A percentile compares a stretch with the other conserved stretches of the same genome.
These are phyloP conservation scores for Picochlorum sp. DNA, from an alignment of 139 green algal genomes.

Conservation along the genomic window DNA sequence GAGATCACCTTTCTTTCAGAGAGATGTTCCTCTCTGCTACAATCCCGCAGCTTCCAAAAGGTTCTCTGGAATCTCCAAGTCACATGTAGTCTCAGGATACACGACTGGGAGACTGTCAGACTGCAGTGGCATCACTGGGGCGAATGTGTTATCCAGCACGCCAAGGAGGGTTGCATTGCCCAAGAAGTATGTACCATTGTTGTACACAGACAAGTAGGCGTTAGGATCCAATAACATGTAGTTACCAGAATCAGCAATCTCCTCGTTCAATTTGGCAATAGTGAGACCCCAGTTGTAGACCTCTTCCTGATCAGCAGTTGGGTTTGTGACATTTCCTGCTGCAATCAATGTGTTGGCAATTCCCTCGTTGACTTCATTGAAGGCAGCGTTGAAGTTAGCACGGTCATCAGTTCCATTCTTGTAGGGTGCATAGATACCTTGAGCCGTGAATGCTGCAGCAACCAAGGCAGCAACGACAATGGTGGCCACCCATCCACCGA, in stretches of 20 bases:
- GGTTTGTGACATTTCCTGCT: conserved; percentile 6
- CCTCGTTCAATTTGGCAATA: background rate
- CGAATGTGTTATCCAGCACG: background rate
- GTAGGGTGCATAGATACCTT: conserved; percentile 20
- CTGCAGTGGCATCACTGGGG: conserved; percentile 5
- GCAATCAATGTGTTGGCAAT: conserved; percentile 9
- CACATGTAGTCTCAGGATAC: background rate
- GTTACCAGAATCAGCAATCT: background rate
- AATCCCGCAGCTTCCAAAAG: background rate
- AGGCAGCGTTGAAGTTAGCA: background rate
- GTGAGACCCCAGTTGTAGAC: background rate
- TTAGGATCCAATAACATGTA: conserved; percentile 1
- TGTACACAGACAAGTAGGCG: background rate
- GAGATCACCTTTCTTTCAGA: no score
- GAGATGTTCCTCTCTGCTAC: no score
- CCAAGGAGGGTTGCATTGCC: conserved; percentile 5
- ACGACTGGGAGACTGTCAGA: background rate
- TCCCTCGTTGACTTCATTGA: conserved; percentile 8
- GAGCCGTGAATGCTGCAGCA: conserved; percentile 25
- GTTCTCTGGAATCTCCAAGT: background rate
- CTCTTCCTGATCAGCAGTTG: conserved; percentile 4
- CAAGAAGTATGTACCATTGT: conserved; percentile 4
- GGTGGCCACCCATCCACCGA: conserved; percentile 25
- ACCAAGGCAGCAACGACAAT: conserved; percentile 19
- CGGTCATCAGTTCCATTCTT: background rate